Conservation (phyloP, 2,329 filamentous ascomycete species). For the Ophiostoma ips region DNA sequence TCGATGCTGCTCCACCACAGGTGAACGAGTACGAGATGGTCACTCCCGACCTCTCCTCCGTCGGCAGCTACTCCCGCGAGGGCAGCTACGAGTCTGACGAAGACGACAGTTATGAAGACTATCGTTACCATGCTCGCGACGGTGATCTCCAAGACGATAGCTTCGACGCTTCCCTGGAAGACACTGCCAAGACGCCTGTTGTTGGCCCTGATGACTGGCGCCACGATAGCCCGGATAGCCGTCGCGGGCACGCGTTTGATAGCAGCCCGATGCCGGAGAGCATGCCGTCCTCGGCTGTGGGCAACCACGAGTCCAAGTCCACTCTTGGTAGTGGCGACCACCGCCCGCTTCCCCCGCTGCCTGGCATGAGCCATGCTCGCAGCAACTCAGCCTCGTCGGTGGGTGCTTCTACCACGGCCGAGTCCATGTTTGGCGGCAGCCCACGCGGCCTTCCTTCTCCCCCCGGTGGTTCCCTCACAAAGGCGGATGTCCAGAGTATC, state of each 20-base stretch:
- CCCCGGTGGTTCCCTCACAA: constrained; percentile 55
- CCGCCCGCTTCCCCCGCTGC: constrained; percentile 75
- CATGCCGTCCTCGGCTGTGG: constrained; percentile 31
- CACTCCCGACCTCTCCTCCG: constrained; percentile 86
- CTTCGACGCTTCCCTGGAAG: constrained; percentile 89
- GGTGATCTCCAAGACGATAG: constrained; percentile 63
- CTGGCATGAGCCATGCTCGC: constrained; percentile 38
- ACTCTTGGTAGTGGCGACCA: constrained; percentile 66
- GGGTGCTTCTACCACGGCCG: constrained; percentile 55
- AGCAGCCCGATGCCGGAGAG: constrained; percentile 53
- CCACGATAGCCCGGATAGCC: constrained; percentile 43
- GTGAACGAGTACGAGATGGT: constrained; percentile 98
- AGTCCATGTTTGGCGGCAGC: constrained; percentile 45
- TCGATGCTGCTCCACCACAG: constrained; percentile 83
- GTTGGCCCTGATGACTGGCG: constrained; percentile 97
- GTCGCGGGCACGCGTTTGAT: constrained; percentile 47
- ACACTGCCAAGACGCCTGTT: constrained; percentile 92
- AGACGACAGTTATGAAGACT: constrained; percentile 51
- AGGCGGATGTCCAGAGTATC: constrained; percentile 66
- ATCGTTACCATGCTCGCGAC: constrained; percentile 37
- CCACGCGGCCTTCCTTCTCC: constrained; percentile 60
- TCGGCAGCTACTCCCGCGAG: constrained; percentile 79
- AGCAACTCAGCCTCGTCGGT: constrained; percentile 42
- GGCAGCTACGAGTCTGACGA: constrained; percentile 82
- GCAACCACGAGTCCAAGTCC: constrained; percentile 49